These are phyloP conservation scores for Sugiyamaella boreocaroliniensis DNA, from an alignment of 805 yeast genomes.

Conservation along the genomic window DNA sequence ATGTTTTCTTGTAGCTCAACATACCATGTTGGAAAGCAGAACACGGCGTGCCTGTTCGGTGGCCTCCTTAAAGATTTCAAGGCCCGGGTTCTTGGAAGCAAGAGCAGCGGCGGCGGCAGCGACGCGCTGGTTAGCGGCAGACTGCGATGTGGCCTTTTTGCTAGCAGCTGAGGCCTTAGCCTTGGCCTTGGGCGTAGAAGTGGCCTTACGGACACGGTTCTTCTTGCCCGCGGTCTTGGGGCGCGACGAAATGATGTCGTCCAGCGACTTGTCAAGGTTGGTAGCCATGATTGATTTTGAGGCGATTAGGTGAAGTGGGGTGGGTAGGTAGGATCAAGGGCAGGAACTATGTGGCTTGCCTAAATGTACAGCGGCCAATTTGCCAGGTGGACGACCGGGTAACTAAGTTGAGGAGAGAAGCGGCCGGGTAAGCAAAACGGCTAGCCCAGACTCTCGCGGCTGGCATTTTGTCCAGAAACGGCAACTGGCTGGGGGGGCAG, in stretches of 20 bases:
- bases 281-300: constrained; percentile 50
- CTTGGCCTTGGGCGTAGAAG: constrained; percentile 3
- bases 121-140: constrained; percentile 25
- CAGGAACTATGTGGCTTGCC: too few relatives aligned
- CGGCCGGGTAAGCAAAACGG: not conserved
- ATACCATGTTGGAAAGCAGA: constrained; percentile 66
- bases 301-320: not conserved
- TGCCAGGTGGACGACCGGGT: too few relatives aligned
- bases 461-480: not conserved
- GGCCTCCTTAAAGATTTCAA: constrained; percentile 29
- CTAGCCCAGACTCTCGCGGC: not conserved
- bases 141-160: constrained; percentile 4
- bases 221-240: constrained; percentile 26
- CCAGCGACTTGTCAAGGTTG: constrained; percentile 85
- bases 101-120: constrained; percentile 29
- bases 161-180: constrained; percentile 26
- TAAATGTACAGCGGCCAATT: too few relatives aligned
- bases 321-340: too few relatives aligned
- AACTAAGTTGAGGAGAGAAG: too few relatives aligned
- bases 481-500: not conserved
- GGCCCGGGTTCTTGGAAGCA: constrained; percentile 25
- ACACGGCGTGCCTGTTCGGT: constrained; percentile 62
- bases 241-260: constrained; percentile 76
- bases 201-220: constrained; percentile 25
- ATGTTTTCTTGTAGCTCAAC: not conserved